Base-by-base conservation (phyloP, 495 filamentous ascomycete species). In the Hypoxylon cercidicola region DNA sequence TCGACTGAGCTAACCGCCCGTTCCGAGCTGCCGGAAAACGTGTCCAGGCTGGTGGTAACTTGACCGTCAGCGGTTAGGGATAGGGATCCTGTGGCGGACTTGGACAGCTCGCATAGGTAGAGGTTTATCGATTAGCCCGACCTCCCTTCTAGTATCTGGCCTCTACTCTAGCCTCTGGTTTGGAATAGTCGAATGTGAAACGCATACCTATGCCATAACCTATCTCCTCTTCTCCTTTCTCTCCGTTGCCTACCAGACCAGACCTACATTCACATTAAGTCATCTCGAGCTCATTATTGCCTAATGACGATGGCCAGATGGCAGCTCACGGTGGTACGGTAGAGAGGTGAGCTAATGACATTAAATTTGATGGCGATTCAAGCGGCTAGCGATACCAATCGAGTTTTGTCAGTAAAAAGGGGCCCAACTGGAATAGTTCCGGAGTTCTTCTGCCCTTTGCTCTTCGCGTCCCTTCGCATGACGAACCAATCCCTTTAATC, bases 321-420 rank as follows among this genome's bases (percentile, higher is more conserved):
- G 35, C 34, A 43, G 16, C 50, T 11, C 7, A 32, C 30, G 10
- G 30, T 32, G 30, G 30, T 32, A 32, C 30, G 30, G 30, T 32
- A 32, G 30, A 5, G 23, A 25, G 23, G 30, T 1, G 30, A 32
- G 30, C n/a, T 9, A 11, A 51, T 5, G 13, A 35, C 28, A 43
- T 50, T 35, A 49, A 40, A 66, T 66, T 66, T 51, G 57, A 21
- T 46, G 39, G 28, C 28, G 28, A 10, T 3, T 41, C 12, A 13
- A 55, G 60, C 64, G 64, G 48, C 41, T 64, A 63, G 59, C 54
- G 64, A 68, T 55, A 55, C 64, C 35, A 44, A 55, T 58, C 28
- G 64, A 46, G 64, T 68, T 68, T 63, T 49, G 41, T 19, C 46
- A 43, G 40, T 30, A 20, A 32, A 32, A 11, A 11, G 30, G 30